Evolutionary conservation across 2,329 filamentous ascomycete species (phyloP), one percentile per base, ranked within the genome.

Genomic region (Sphaerostilbella broomeana): DNA sequence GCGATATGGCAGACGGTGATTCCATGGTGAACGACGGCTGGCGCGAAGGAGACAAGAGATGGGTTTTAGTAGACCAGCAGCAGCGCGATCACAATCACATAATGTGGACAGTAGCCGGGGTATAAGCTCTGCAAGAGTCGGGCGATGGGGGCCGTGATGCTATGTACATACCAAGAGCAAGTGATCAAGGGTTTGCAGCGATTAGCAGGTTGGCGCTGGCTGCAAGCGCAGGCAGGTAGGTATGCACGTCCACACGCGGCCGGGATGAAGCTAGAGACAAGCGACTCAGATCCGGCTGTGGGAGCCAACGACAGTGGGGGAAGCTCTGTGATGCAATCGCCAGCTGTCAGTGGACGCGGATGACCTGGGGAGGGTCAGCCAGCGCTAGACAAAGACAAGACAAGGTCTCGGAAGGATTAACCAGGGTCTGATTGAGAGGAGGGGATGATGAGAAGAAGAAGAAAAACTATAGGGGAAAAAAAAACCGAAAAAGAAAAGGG

Each of bases 341-440:
- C 40, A 43, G 41, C 38, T 40, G 38, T 40, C 42, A 37, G 42
- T 41, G 38, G 38, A 30, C 38, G 30, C 21, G 24, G 32, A 24
- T 42, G 42, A 37, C 38, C 42, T 26, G 25, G 21, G 31, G 25
- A 33, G 18, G 13, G 24, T 19, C 20, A 27, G 33, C 15, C 21
- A 12, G 21, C 9, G n/a, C n/a, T n/a, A 25, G 21, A 20, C 36
- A 25, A 25, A 12, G 22, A 15, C 24, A 15, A 38, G 37, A 40
- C 42, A 36, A 15, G 19, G 42, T 37, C 38, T 44, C 38, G 27
- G 38, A 41, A 24, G n/a, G 18, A 41, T 17, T 29, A 21, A 25
- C 24, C 18, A 15, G 10, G n/a, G 19, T 13, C 10, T 22, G 9
- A 11, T 20, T 11, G 13, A 34, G 9, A 13, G 13, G 29, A n/a